These are phyloP conservation scores for Yamadazyma trypodendri DNA, from an alignment of 1,139 yeast species.

Conservation along the genomic window DNA sequence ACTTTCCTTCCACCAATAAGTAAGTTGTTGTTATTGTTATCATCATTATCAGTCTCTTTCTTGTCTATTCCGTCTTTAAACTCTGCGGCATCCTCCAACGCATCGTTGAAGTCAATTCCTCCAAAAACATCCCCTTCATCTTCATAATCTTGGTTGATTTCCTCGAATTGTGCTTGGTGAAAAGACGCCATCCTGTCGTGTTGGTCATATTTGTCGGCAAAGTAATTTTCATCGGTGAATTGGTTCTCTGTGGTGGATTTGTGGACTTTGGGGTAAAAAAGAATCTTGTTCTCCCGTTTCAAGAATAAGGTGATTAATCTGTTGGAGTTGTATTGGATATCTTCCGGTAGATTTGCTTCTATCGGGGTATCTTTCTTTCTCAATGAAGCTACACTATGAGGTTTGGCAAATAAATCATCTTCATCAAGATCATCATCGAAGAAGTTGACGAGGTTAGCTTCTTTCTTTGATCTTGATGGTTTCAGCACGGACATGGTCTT, in stretches of 20 bases:
- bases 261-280: constrained; percentile 26
- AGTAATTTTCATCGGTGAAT: constrained; percentile 66
- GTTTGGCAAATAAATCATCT: constrained; percentile 53
- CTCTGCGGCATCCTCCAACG: constrained; percentile 25
- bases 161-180: constrained; percentile 47
- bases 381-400: constrained; percentile 34
- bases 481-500: constrained; percentile 5
- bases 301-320: constrained; percentile 66
- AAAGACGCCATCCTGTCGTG: constrained; percentile 39
- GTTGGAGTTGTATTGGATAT: constrained; percentile 69
- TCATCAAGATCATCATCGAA: constrained; percentile 31
- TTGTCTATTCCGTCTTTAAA: constrained; percentile 17
- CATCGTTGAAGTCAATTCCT: constrained; percentile 49
- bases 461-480: constrained; percentile 29
- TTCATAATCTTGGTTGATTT: constrained; percentile 39
- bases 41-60: constrained; percentile 14
- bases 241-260: constrained; percentile 13
- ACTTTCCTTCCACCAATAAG: constrained; percentile 40
- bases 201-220: constrained; percentile 66
- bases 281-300: constrained; percentile 54
- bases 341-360: constrained; percentile 64
- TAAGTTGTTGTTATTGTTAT: constrained; percentile 14
- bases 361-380: constrained; percentile 29
- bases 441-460: constrained; percentile 48
- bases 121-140: constrained; percentile 36